Evolutionary conservation across 2,329 filamentous ascomycete genomes (phyloP), one percentile per base, ranked within the genome.

Genomic region (Eutypa lata): DNA sequence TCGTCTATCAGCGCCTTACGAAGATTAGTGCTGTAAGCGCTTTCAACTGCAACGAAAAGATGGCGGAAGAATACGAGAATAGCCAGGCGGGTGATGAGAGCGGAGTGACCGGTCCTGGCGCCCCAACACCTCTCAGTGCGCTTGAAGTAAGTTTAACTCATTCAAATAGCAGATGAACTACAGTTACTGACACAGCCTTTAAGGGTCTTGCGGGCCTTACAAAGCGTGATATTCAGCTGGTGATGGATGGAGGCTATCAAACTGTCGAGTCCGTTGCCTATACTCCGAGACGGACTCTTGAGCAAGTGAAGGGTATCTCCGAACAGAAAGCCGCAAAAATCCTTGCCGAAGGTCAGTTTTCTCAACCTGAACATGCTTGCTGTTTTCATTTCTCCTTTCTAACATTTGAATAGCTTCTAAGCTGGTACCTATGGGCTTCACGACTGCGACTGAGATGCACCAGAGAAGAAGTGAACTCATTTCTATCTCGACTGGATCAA

Each of bases 391-490:
- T 43, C 64, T 48, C 10, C 10, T 6, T 22, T 55, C 53, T 62
- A 44, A 60, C 51, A 54, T 2, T 49, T 38, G 42, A 4, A 40
- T 47, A 95, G 93, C 93, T 26, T 92, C 91, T 1, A 99, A 97
- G 72, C 82, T 97, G 49, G 94, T 99, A 1, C 94, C 94, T 0
- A 96, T 99, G 92, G 94, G 94, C 42, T 99, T 99, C 70, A 99
- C 95, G 1, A 99, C 94, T 0, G 94, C 94, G 3, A 99, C 94
- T 0, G 95, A 99, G 73, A 99, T 99, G 92, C 95, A 99, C 68
- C 90, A 93, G 63, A 88, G 94, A 59, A 86, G 95, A 71, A 97
- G 91, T 71, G 94, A 97, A 73, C 83, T 99, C 54, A 99, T 99
- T 61, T 97, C 92, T 14, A 96, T 99, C 61, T 97, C 94, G 3